Conservation (phyloP, 495 filamentous ascomycete species). For the Paragyromitra xinjiangensis region DNA sequence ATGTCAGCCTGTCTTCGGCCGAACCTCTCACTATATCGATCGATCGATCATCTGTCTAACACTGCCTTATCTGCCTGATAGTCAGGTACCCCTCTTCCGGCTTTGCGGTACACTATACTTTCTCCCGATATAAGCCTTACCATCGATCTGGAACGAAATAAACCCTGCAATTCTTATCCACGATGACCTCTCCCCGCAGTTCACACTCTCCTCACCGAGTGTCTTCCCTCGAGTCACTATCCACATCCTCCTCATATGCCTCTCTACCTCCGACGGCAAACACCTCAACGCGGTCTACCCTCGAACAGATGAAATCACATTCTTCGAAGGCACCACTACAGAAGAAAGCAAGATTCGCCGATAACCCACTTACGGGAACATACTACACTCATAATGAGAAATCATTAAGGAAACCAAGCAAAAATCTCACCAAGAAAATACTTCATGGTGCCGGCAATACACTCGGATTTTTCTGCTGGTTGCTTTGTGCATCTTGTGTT, state of each 20-base stretch:
- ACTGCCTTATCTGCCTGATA: constrained; percentile 25
- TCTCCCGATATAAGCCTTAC: constrained; percentile 27
- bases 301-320: constrained; percentile 36
- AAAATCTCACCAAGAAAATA: constrained; percentile 49
- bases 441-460: constrained; percentile 36
- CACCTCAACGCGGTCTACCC: constrained; percentile 37
- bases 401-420: constrained; percentile 42
- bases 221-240: constrained; percentile 42
- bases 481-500: constrained; percentile 50
- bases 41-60: constrained; percentile 30
- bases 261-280: constrained; percentile 34
- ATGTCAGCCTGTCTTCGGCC: constrained; percentile 31
- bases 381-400: constrained; percentile 48
- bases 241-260: constrained; percentile 38
- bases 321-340: constrained; percentile 40
- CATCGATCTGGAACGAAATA: constrained; percentile 36
- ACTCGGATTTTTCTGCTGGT: constrained; percentile 47
- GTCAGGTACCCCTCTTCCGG: constrained; percentile 43
- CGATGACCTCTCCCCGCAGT: constrained; percentile 29
- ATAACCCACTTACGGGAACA: constrained; percentile 39
- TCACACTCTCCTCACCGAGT: constrained; percentile 32
- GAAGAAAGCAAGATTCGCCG: constrained; percentile 47
- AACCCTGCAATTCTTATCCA: constrained; percentile 26
- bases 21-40: constrained; percentile 29
- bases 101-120: constrained; percentile 1